A percentile compares a stretch with the other conserved stretches of the same genome.
Conservation (phyloP, 495 filamentous ascomycete genomes). For the Mytilinidion resinicola region DNA sequence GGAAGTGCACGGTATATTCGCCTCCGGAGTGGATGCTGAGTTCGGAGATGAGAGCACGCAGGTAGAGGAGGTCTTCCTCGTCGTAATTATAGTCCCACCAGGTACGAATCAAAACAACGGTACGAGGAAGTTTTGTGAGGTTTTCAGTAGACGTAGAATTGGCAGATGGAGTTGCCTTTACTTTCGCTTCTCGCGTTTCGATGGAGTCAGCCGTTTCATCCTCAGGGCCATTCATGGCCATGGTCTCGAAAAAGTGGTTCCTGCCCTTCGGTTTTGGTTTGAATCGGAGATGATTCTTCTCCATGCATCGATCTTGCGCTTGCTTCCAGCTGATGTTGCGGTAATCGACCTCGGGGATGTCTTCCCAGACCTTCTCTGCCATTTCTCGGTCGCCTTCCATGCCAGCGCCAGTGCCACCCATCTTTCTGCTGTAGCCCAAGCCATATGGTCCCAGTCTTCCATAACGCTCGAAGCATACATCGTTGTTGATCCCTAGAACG, state of each 20-base stretch:
- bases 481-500: conserved; percentile 70
- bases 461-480: conserved; percentile 91
- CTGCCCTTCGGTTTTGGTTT: conserved; percentile 40
- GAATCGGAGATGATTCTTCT: conserved; percentile 67
- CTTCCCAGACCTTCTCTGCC: conserved; percentile 65
- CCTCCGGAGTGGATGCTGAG: conserved; percentile 56
- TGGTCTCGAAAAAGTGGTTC: conserved; percentile 42
- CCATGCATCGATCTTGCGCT: conserved; percentile 62
- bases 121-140: conserved; percentile 45
- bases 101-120: conserved; percentile 56
- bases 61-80: conserved; percentile 38
- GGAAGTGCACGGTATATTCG: conserved; percentile 58
- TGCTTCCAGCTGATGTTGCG: conserved; percentile 66
- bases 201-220: conserved; percentile 9
- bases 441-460: conserved; percentile 87
- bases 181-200: neutral
- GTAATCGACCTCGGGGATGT: conserved; percentile 60
- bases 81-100: conserved; percentile 54
- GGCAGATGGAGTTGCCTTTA: conserved; percentile 1
- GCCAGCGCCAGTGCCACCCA: conserved; percentile 76
- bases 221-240: conserved; percentile 37
- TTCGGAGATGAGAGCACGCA: conserved; percentile 56
- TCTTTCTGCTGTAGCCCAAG: conserved; percentile 67
- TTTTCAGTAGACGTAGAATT: conserved; percentile 18
- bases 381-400: conserved; percentile 74